Conservation (phyloP, 2,329 filamentous ascomycete genomes). For the Myotisia sp. region DNA sequence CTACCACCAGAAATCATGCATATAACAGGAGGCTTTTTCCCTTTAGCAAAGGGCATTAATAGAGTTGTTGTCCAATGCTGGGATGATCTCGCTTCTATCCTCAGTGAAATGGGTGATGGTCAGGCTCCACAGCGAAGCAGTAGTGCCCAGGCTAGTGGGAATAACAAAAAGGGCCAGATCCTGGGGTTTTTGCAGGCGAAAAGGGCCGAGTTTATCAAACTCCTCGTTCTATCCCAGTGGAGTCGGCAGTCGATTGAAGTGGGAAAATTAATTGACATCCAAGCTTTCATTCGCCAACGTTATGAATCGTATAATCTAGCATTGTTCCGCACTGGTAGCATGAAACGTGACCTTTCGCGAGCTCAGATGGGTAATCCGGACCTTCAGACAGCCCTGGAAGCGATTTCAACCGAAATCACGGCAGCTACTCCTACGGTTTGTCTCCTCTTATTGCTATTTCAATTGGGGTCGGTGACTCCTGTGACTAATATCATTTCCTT, state of each 20-base stretch:
- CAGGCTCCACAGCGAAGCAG: constrained; percentile 39
- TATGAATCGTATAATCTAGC: constrained; percentile 46
- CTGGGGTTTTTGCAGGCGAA: constrained; percentile 65
- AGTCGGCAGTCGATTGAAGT: constrained; percentile 64
- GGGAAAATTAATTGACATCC: constrained; percentile 76
- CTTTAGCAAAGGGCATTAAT: constrained; percentile 58
- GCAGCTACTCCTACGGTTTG: constrained; percentile 62
- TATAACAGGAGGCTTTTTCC: constrained; percentile 61
- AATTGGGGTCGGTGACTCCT: background rate
- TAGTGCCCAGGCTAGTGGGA: constrained; percentile 37
- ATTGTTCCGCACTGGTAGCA: constrained; percentile 50
- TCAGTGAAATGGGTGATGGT: constrained; percentile 56
- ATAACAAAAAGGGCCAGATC: constrained; percentile 58
- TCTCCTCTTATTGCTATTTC: background rate
- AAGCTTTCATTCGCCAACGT: constrained; percentile 55
- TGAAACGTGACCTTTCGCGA: constrained; percentile 57
- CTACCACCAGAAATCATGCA: constrained; percentile 46
- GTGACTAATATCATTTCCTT: constrained; percentile 3
- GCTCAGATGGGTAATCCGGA: constrained; percentile 80
- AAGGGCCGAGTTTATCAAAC: constrained; percentile 82
- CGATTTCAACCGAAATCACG: constrained; percentile 64
- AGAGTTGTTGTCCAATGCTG: constrained; percentile 73
- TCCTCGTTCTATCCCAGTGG: constrained; percentile 83
- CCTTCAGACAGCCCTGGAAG: constrained; percentile 72
- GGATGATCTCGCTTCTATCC: constrained; percentile 56